Evolutionary conservation across 2,329 filamentous ascomycete species (phyloP).

Genomic region (Diaporthe capsici): DNA sequence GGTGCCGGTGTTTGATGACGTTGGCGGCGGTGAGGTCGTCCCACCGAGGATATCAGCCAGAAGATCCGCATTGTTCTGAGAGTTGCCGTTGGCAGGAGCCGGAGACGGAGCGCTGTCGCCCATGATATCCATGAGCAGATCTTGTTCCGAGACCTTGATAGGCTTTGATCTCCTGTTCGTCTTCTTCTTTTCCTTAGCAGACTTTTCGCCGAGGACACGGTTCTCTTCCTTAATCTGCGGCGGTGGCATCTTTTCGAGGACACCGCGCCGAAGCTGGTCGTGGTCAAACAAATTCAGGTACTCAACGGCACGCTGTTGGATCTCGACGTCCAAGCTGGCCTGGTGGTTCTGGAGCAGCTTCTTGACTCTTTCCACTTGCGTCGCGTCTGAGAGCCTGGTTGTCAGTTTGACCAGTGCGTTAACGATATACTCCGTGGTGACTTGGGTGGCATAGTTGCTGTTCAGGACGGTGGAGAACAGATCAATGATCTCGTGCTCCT

Average conservation of each 20-base stretch:
- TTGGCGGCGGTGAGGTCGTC: slow-evolving; percentile 63
- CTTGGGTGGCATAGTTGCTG: slow-evolving; percentile 93
- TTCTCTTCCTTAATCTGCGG: slow-evolving; percentile 98
- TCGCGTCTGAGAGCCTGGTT: slow-evolving; percentile 83
- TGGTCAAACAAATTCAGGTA: slow-evolving; percentile 95
- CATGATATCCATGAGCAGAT: slow-evolving; percentile 93
- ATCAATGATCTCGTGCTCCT: slow-evolving; percentile 91
- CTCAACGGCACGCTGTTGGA: slow-evolving; percentile 96
- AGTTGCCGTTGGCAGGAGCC: slow-evolving; percentile 67
- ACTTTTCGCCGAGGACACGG: slow-evolving; percentile 85
- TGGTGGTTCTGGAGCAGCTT: slow-evolving; percentile 83
- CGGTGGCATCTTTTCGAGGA: slow-evolving; percentile 97
- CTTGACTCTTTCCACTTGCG: slow-evolving; percentile 89
- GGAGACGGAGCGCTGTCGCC: slow-evolving; percentile 76
- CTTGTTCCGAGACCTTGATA: slow-evolving; percentile 89
- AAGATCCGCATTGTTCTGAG: slow-evolving; percentile 84
- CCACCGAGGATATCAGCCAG: slow-evolving; percentile 93
- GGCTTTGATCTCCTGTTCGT: slow-evolving; percentile 82
- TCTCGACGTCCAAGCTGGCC: slow-evolving; percentile 91
- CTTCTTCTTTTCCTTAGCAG: slow-evolving; percentile 73
- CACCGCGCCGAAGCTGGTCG: slow-evolving; percentile 88
- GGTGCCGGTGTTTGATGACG: slow-evolving; percentile 60
- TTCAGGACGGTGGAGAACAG: slow-evolving; percentile 93
- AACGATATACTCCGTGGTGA: slow-evolving; percentile 94
- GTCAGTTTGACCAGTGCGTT: slow-evolving; percentile 96